A percentile compares a stretch with the other conserved stretches of the same genome.
Conservation (phyloP, 2,329 filamentous ascomycete genomes). For the Cercospora sesami region DNA sequence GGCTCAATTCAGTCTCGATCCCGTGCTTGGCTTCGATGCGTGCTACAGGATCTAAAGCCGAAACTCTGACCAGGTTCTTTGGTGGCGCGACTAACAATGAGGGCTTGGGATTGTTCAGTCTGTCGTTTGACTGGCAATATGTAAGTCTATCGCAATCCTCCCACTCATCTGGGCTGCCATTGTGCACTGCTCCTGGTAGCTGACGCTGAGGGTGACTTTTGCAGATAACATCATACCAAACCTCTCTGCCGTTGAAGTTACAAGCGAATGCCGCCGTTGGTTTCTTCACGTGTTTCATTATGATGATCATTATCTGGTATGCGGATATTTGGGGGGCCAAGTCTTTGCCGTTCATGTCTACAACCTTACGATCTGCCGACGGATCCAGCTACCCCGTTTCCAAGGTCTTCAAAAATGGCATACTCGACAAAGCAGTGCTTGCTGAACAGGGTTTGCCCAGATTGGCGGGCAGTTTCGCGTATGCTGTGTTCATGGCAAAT, state of each 20-base stretch:
- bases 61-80: slow-evolving; percentile 51
- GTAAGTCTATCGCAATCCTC: not conserved
- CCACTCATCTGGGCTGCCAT: not conserved
- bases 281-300: slow-evolving; percentile 51
- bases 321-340: slow-evolving; percentile 50
- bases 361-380: slow-evolving; percentile 44
- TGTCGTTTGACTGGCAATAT: slow-evolving; percentile 58
- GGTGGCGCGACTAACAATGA: slow-evolving; percentile 56
- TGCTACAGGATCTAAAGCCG: slow-evolving; percentile 49
- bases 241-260: slow-evolving; percentile 55
- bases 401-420: slow-evolving; percentile 43
- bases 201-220: not conserved
- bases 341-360: slow-evolving; percentile 58
- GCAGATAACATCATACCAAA: slow-evolving; percentile 56
- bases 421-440: slow-evolving; percentile 48
- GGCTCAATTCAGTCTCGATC: slow-evolving; percentile 57
- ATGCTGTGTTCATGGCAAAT: slow-evolving; percentile 57
- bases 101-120: slow-evolving; percentile 51
- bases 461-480: slow-evolving; percentile 50
- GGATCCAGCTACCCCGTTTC: slow-evolving; percentile 45
- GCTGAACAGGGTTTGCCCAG: slow-evolving; percentile 49
- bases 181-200: not conserved
- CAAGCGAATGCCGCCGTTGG: slow-evolving; percentile 49
- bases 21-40: slow-evolving; percentile 57
- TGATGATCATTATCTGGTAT: slow-evolving; percentile 57